These are phyloP conservation scores for Chalara sp. DNA, from an alignment of 2,329 filamentous ascomycete genomes.

Conservation along the genomic window DNA sequence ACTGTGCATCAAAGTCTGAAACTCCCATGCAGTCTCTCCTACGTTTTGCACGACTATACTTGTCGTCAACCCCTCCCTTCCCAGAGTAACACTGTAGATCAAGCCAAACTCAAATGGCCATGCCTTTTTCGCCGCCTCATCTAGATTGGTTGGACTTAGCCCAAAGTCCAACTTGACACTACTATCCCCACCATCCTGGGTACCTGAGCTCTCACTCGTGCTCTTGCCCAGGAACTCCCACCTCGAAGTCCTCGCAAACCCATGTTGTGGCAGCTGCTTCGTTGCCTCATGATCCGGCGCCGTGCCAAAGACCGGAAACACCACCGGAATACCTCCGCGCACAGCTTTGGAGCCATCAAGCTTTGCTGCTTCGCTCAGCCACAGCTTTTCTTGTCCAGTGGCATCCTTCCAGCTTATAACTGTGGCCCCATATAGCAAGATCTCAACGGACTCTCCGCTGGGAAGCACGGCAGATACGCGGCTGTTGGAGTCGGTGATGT, in stretches of 20 bases:
- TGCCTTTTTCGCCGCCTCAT: constrained; percentile 57
- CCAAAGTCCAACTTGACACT: constrained; percentile 95
- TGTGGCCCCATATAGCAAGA: constrained; percentile 88
- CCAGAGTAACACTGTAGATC: constrained; percentile 87
- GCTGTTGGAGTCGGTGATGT: constrained; percentile 63
- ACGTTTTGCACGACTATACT: constrained; percentile 85
- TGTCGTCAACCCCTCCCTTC: constrained; percentile 67
- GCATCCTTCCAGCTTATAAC: constrained; percentile 89
- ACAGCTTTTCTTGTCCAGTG: constrained; percentile 74
- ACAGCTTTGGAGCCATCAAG: constrained; percentile 87
- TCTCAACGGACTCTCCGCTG: constrained; percentile 77
- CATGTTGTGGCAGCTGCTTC: constrained; percentile 78
- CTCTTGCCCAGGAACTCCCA: constrained; percentile 96
- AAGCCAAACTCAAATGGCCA: constrained; percentile 88
- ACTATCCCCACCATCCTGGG: constrained; percentile 42
- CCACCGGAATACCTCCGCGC: constrained; percentile 82
- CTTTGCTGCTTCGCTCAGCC: constrained; percentile 71
- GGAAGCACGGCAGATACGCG: constrained; percentile 75
- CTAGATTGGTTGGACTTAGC: constrained; percentile 66
- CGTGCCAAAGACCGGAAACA: constrained; percentile 92
- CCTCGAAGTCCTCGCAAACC: constrained; percentile 80
- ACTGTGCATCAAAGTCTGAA: constrained; percentile 85
- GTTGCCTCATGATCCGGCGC: constrained; percentile 72
- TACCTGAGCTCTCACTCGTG: constrained; percentile 43
- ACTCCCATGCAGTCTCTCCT: constrained; percentile 74